Evolutionary conservation across 805 yeast genomes (phyloP).

Genomic region (Myxozyma kluyveri): DNA sequence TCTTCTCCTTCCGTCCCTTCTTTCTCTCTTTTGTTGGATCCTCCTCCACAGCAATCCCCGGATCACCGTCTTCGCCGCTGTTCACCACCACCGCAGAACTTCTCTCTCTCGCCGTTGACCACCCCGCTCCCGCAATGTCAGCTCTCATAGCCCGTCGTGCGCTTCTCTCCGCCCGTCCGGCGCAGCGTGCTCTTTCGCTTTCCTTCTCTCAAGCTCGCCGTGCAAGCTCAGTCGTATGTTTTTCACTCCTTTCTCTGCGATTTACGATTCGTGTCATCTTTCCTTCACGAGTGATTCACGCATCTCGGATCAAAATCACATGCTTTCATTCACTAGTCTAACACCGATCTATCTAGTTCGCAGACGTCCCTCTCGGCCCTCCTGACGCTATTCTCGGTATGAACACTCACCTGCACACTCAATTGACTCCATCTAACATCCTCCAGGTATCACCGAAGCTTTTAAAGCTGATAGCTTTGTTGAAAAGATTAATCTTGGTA

Average conservation of each 20-base stretch:
- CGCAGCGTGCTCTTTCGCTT: conserved; percentile 2
- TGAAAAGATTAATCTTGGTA: conserved; percentile 55
- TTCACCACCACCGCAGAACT: background rate
- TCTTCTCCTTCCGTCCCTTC: conserved; percentile 8
- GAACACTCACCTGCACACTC: background rate
- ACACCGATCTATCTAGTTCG: conserved; percentile 23
- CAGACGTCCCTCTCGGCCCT: conserved; percentile 56
- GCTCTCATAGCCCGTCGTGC: conserved; percentile 12
- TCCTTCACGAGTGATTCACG: background rate
- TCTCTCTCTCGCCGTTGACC: background rate
- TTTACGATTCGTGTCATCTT: no score
- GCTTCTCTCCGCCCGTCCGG: conserved; percentile 5
- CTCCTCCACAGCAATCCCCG: background rate
- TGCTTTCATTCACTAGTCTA: background rate
- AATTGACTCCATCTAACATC: background rate
- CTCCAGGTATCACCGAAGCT: conserved; percentile 68
- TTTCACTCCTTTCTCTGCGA: background rate
- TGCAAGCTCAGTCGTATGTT: conserved; percentile 17
- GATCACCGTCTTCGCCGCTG: background rate
- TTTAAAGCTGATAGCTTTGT: conserved; percentile 60
- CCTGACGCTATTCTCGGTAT: conserved; percentile 71
- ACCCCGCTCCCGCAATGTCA: background rate
- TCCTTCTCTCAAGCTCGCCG: conserved; percentile 4
- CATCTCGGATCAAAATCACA: background rate
- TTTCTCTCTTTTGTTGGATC: background rate